Evolutionary conservation across 2,329 filamentous ascomycete genomes (phyloP), one percentile per base, ranked within the genome.

Genomic region (Aspergillus ruber): DNA sequence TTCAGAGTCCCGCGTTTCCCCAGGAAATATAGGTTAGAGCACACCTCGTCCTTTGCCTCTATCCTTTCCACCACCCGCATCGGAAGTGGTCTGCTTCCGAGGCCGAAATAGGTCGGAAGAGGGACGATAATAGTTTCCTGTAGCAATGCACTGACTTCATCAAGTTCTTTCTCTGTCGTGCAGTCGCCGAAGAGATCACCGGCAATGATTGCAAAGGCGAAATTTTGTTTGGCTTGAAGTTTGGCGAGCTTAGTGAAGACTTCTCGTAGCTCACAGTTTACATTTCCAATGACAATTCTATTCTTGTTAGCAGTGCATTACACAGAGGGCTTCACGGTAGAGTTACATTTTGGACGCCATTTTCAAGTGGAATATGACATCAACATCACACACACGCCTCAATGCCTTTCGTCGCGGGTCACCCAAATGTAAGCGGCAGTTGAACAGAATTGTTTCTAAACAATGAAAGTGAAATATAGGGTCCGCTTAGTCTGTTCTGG

Each of bases 1-100:
- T 93, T 97, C 45, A 89, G 85, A 12, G 85, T 84, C 51, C 87
- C 88, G 59, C 89, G 84, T 68, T 93, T 94, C 48, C 88, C 90
- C 1, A 98, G 80, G 60, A 86, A 95, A 68, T 88, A 88, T 9
- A 98, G 79, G 63, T 98, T 97, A n/a, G 85, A 79, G 64, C 90
- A 95, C 15, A 98, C 78, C 59, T 85, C 82, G 52, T 78, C 84
- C 52, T 86, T 81, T 29, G 79, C 78, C 61, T 88, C 79, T 45
- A 97, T 78, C 64, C 83, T 90, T 60, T 86, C 80, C 17, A 86
- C 74, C 18, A 96, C 80, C 25, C 74, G 71, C 3, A 75, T 68
- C 0, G 93, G 93, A 5, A 98, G 75, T n/a, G 84, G 72, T 42
- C 77, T 77, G 33, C 75, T 83, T 56, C 88, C 90, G 50, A 95